Percentiles rank a stretch among this genome's conserved stretches.
These are phyloP conservation scores for Begonia loranthoides DNA, from an alignment of 306 rosid species.

Conservation along the genomic window DNA sequence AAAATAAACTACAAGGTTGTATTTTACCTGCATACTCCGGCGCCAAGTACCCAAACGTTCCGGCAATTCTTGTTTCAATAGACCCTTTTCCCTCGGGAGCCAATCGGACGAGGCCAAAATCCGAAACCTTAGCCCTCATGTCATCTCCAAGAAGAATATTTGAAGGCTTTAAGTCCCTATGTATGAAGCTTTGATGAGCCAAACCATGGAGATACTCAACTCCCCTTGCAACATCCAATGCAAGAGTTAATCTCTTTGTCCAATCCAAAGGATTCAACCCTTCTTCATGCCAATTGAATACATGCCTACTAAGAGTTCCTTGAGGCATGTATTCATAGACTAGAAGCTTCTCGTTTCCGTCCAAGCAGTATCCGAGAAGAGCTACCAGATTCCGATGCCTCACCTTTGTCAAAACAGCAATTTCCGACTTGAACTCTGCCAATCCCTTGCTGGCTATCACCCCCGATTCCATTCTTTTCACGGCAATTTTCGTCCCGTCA, in stretches of 20 bases:
- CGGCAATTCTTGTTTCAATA: slow-evolving; percentile 78
- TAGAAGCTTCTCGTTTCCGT: slow-evolving; percentile 79
- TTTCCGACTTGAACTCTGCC: slow-evolving; percentile 67
- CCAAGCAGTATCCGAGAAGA: slow-evolving; percentile 87
- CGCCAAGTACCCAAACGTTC: slow-evolving; percentile 89
- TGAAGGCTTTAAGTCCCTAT: slow-evolving; percentile 83
- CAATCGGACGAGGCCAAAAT: slow-evolving; percentile 83
- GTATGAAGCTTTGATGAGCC: slow-evolving; percentile 93
- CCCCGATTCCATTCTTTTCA: slow-evolving; percentile 84
- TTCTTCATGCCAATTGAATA: slow-evolving; percentile 82
- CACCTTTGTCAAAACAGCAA: slow-evolving; percentile 82
- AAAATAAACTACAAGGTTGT: no score
- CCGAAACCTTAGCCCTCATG: slow-evolving; percentile 92
- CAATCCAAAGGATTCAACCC: slow-evolving; percentile 61
- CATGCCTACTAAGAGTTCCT: slow-evolving; percentile 70
- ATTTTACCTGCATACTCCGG: slow-evolving; percentile 82
- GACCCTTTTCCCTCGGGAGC: slow-evolving; percentile 94
- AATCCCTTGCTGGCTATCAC: slow-evolving; percentile 67
- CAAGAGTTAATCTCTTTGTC: slow-evolving; percentile 61
- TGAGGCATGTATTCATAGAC: slow-evolving; percentile 93
- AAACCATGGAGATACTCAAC: slow-evolving; percentile 89
- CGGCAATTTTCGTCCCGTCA: slow-evolving; percentile 78
- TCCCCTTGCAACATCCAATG: slow-evolving; percentile 85
- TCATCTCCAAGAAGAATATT: slow-evolving; percentile 95
- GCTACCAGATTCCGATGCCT: slow-evolving; percentile 85